A percentile compares a stretch with the other conserved stretches of the same genome.
Evolutionary conservation across 345 rosid species (phyloP).

Genomic region (Brassica juncea): DNA sequence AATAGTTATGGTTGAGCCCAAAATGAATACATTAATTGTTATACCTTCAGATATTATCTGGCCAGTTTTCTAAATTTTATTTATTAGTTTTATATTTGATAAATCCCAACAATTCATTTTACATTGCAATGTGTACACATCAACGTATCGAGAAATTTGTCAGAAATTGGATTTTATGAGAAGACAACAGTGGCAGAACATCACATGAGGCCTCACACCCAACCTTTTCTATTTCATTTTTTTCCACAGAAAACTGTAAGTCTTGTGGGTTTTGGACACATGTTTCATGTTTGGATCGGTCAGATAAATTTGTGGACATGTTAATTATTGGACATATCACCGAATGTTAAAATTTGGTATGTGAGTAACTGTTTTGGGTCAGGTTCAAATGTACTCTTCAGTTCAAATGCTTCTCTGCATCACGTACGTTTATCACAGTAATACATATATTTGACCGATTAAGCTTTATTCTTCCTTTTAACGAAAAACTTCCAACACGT

Average conservation of each 20-base stretch:
- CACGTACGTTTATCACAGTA: slow-evolving; percentile 14
- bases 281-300: slow-evolving; percentile 29
- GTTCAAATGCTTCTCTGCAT: slow-evolving; percentile 24
- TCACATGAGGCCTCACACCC: slow-evolving; percentile 42
- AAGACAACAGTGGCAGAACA: slow-evolving; percentile 40
- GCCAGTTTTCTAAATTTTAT: neutral
- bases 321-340: slow-evolving; percentile 26
- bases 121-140: slow-evolving; percentile 29
- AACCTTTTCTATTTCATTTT: neutral
- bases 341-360: slow-evolving; percentile 29
- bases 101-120: slow-evolving; percentile 18
- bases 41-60: slow-evolving; percentile 32
- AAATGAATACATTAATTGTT: neutral
- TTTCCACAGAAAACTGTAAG: slow-evolving; percentile 1
- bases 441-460: neutral
- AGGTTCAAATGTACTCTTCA: slow-evolving; percentile 31
- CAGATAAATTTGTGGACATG: slow-evolving; percentile 31
- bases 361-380: slow-evolving; percentile 24
- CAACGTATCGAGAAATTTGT: slow-evolving; percentile 14
- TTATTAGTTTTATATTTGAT: neutral
- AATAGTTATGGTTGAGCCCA: slow-evolving; percentile 17
- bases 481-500: neutral
- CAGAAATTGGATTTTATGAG: slow-evolving; percentile 29
- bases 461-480: neutral
- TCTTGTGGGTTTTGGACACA: slow-evolving; percentile 36